Evolutionary conservation across 192 early-diverging fungal species (phyloP), one percentile per base, ranked within the genome.

Genomic region (Backusella morwellensis): DNA sequence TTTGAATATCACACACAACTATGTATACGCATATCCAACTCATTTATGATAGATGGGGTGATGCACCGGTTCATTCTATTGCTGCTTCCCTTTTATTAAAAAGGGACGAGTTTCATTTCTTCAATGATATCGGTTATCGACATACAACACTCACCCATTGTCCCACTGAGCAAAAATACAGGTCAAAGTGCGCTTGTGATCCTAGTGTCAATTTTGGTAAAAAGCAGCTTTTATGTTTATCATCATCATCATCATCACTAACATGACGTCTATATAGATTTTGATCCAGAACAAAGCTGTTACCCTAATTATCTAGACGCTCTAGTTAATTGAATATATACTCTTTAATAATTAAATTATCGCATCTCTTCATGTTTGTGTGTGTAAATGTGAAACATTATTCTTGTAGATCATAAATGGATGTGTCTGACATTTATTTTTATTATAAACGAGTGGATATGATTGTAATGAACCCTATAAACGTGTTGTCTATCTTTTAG

Each of bases 61-160:
- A 94, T 82, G 93, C 92, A 3, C 91, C 93, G 11, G 89, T 93
- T 0, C 93, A 93, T 76, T 88, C 88, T 3, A 89, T 93, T 35
- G 90, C 86, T 14, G 93, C 87, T 3, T 83, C 87, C 9, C 44
- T 93, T 66, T 75, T 90, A 36, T 75, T 94, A 59, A 78, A 81
- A 21, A 88, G 87, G 35, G 76, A 85, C 54, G 80, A 93, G 71
- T 84, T 94, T 14, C 91, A 93, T 72, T 94, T 89, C 73, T 94
- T 94, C 75, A 84, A 91, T 52, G 89, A 94, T 70, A 91, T 94
- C 38, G 93, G 92, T 17, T 93, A 93, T 76, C 78, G 79, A 36
- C 93, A 96, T 42, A 81, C 82, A 1, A 85, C 88, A n/a, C 90
- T 88, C 50, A 69, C 41, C 5, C 88, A 89, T 76, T 93, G 91